Conservation (phyloP, 2,329 filamentous ascomycete species). For the Delphinella strobiligena region DNA sequence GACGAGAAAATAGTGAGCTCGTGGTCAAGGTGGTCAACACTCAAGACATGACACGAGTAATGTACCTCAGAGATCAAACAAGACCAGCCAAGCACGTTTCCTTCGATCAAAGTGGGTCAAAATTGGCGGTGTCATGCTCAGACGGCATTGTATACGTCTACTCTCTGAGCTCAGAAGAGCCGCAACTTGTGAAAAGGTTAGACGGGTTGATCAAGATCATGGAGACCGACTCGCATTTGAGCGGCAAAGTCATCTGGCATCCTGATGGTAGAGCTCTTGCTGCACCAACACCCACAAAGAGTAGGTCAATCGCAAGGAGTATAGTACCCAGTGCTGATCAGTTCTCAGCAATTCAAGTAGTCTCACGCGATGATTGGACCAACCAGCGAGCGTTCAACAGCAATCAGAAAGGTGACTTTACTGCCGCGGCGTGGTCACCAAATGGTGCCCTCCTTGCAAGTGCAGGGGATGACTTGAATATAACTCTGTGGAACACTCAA, state of each 20-base stretch:
- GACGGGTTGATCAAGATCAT: constrained; percentile 73
- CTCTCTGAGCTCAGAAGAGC: constrained; percentile 63
- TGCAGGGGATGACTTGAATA: constrained; percentile 45
- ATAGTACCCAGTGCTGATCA: constrained; percentile 1
- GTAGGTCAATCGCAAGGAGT: too few relatives aligned
- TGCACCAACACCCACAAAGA: constrained; percentile 62
- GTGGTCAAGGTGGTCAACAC: constrained; percentile 81
- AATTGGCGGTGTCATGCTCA: constrained; percentile 70
- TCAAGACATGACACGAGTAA: constrained; percentile 62
- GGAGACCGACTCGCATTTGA: constrained; percentile 66
- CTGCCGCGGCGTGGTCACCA: constrained; percentile 81
- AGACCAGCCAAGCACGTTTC: constrained; percentile 85
- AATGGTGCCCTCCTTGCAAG: constrained; percentile 79
- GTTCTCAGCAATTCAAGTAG: constrained; percentile 59
- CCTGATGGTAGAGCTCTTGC: constrained; percentile 89
- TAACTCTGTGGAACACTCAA: constrained; percentile 80
- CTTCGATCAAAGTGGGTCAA: constrained; percentile 69
- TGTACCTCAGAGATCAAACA: constrained; percentile 69
- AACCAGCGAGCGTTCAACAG: constrained; percentile 67
- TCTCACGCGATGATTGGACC: constrained; percentile 85
- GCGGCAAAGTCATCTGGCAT: constrained; percentile 73
- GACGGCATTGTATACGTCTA: constrained; percentile 89
- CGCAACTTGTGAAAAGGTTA: constrained; percentile 69
- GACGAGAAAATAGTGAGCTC: constrained; percentile 48
- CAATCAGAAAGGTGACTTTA: constrained; percentile 75